Evolutionary conservation across 2,329 filamentous ascomycete genomes (phyloP).

Genomic region (Fonsecaea pedrosoi): DNA sequence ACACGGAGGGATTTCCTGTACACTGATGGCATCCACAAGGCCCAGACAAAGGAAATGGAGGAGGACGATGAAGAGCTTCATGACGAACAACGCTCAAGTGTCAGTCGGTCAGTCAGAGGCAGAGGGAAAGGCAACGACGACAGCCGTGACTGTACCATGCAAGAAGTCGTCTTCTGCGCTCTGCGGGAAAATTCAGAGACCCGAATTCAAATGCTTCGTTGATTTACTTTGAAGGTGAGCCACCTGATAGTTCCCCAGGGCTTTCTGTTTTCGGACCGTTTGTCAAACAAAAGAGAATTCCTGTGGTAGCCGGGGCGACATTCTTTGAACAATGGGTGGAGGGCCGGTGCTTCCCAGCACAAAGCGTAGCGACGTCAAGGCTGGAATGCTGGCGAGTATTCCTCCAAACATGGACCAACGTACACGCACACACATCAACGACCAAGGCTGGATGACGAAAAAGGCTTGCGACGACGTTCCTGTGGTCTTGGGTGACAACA

Average conservation of each 20-base stretch:
- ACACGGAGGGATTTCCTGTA: slow-evolving; percentile 36
- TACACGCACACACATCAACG: neutral
- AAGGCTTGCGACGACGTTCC: neutral
- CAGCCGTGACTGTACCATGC: slow-evolving; percentile 21
- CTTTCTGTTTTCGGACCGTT: slow-evolving; percentile 23
- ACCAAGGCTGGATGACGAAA: neutral
- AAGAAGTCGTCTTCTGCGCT: slow-evolving; percentile 7
- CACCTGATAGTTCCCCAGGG: slow-evolving; percentile 10
- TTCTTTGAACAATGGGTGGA: slow-evolving; percentile 30
- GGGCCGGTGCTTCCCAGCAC: slow-evolving; percentile 1
- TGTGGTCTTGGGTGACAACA: neutral
- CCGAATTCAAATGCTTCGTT: neutral
- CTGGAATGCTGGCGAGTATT: slow-evolving; percentile 21
- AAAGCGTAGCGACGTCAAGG: slow-evolving; percentile 1
- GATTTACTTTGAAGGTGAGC: slow-evolving; percentile 1
- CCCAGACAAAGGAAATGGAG: slow-evolving; percentile 17
- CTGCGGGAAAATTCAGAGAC: neutral
- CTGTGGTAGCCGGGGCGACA: slow-evolving; percentile 28
- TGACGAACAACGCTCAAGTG: slow-evolving; percentile 17
- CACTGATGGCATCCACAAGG: slow-evolving; percentile 27
- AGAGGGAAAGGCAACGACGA: slow-evolving; percentile 8
- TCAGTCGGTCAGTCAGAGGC: neutral
- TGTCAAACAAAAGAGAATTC: slow-evolving; percentile 36
- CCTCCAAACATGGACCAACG: neutral
- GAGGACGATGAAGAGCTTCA: slow-evolving; percentile 23